These are phyloP conservation scores for Kluyveromyces dobzhanskii DNA, from an alignment of 805 yeast genomes.

Conservation along the genomic window DNA sequence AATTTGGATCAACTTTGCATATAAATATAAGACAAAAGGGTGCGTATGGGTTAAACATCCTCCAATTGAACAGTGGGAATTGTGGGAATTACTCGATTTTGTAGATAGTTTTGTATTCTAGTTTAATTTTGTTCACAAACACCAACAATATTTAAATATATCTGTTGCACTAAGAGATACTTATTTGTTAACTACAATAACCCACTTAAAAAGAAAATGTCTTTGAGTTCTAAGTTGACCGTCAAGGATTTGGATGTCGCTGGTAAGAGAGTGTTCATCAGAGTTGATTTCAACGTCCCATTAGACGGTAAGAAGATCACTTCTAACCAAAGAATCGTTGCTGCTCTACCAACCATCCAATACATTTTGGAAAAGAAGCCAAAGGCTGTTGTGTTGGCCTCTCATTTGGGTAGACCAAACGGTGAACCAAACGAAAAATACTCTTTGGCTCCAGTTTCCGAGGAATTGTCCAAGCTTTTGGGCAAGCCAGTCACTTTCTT, in stretches of 20 bases:
- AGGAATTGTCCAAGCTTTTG: conserved; percentile 75
- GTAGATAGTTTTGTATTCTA: no score
- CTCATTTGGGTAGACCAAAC: conserved; percentile 99
- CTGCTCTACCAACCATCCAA: conserved; percentile 97
- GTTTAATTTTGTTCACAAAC: no score
- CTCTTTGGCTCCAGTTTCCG: conserved; percentile 89
- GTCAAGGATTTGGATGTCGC: conserved; percentile 83
- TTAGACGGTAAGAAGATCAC: conserved; percentile 95
- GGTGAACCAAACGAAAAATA: conserved; percentile 82
- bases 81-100: no score
- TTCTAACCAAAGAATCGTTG: conserved; percentile 99
- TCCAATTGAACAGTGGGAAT: no score
- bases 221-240: conserved; percentile 86
- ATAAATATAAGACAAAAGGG: no score
- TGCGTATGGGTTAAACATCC: no score
- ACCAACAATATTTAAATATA: no score
- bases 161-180: no score
- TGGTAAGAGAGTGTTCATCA: conserved; percentile 94
- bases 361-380: conserved; percentile 90
- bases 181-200: no score
- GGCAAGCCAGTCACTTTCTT: conserved; percentile 72
- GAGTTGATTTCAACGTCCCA: conserved; percentile 95
- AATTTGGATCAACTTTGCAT: no score
- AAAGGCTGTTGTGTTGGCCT: conserved; percentile 84
- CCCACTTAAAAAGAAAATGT: conserved; percentile 46